These are phyloP conservation scores for Calocera cornea DNA, from an alignment of 768 basidiomycete species.

Conservation along the genomic window DNA sequence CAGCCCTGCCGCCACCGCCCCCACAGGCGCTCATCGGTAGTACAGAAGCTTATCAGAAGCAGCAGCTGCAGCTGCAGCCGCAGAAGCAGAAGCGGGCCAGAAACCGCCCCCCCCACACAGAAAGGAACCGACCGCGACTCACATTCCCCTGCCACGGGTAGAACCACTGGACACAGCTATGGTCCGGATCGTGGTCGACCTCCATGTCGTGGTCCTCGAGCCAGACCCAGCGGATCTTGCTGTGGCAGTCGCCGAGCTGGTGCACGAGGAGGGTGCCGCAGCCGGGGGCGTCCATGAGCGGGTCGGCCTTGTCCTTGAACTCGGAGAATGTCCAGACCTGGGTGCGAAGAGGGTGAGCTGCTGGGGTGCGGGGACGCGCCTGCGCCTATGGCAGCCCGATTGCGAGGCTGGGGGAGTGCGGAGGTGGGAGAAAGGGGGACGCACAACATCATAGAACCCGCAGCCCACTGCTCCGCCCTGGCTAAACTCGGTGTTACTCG, in stretches of 20 bases:
- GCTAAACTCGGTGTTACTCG: not conserved
- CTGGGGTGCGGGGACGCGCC: not conserved
- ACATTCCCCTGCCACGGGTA: conserved; percentile 4
- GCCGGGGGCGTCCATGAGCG: conserved; percentile 20
- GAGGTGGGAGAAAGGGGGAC: conserved; percentile 10
- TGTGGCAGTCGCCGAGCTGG: conserved; percentile 24
- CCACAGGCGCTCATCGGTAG: no score
- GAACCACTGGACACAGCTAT: conserved; percentile 3
- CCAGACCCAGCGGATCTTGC: not conserved
- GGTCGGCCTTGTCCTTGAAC: conserved; percentile 22
- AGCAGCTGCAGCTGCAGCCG: no score
- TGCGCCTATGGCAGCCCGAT: no score
- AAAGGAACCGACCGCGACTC: conserved; percentile 4
- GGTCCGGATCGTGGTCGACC: conserved; percentile 1
- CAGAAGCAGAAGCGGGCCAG: no score
- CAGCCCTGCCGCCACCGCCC: no score
- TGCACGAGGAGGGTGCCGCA: conserved; percentile 24
- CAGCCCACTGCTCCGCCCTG: conserved; percentile 12
- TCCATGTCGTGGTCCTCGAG: not conserved
- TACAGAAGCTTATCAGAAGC: no score
- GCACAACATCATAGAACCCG: conserved; percentile 24
- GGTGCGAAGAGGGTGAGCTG: not conserved
- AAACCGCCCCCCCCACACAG: no score
- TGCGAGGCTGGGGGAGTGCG: no score
- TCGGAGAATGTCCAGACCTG: conserved; percentile 15